Evolutionary conservation across 2,329 filamentous ascomycete genomes (phyloP).

Genomic region (Alternaria brassicicola): DNA sequence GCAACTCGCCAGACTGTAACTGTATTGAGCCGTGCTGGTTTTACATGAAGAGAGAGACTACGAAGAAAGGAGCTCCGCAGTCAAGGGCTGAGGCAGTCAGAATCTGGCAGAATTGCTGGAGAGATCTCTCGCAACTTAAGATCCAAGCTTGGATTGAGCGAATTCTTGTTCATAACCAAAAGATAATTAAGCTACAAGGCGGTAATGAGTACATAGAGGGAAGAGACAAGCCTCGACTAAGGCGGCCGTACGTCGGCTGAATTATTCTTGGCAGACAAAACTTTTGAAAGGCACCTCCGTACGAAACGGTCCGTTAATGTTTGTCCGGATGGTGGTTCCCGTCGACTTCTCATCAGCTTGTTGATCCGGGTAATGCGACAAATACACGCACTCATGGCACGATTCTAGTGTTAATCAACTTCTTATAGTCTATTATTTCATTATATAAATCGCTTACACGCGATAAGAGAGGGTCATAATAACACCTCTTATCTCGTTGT

Average conservation of each 20-base stretch:
- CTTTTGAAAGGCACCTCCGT: not conserved
- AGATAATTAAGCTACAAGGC: slow-evolving; percentile 19
- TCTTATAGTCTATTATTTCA: no score
- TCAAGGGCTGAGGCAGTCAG: not conserved
- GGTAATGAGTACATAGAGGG: slow-evolving; percentile 23
- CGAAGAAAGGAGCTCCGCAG: slow-evolving; percentile 8
- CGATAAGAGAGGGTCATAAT: no score
- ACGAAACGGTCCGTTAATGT: no score
- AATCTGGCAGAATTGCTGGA: not conserved
- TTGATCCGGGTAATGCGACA: no score
- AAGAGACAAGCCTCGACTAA: not conserved
- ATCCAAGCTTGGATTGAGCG: slow-evolving; percentile 21
- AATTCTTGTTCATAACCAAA: slow-evolving; percentile 17
- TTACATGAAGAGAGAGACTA: slow-evolving; percentile 15
- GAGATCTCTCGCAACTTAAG: slow-evolving; percentile 10
- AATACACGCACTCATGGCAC: no score
- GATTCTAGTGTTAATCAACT: no score
- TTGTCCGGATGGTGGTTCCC: no score
- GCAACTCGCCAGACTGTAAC: slow-evolving; percentile 13
- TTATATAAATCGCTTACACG: no score
- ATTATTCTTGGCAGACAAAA: not conserved
- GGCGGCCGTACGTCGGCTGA: not conserved
- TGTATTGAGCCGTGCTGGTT: slow-evolving; percentile 10
- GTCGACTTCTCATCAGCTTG: no score
- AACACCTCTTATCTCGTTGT: no score